Conservation (phyloP, 129 eudicot genomes). For the Chrysanthemum seticuspe region DNA sequence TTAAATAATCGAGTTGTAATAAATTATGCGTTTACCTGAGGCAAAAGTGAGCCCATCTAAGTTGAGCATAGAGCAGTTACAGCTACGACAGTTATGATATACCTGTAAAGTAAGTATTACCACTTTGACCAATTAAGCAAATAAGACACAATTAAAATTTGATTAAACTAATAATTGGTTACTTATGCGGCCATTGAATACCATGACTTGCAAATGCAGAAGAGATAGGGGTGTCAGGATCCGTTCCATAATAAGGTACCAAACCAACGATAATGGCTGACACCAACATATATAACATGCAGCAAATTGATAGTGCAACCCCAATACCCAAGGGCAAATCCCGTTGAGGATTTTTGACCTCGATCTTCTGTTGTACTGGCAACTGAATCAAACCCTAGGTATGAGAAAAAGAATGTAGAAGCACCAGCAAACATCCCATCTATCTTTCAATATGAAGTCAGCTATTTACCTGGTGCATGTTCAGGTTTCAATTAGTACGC, state of each 20-base stretch:
- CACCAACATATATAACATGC: conserved; percentile 86
- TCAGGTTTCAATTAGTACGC: too few species aligned
- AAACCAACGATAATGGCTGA: conserved; percentile 91
- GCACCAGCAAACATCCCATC: conserved; percentile 99
- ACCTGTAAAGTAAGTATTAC: too few species aligned
- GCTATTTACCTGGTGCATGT: too few species aligned
- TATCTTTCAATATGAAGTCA: not conserved
- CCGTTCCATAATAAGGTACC: conserved; percentile 87
- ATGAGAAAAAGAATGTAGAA: conserved; percentile 92
- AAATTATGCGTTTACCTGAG: too few species aligned
- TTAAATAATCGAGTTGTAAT: too few species aligned
- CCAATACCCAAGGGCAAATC: conserved; percentile 94
- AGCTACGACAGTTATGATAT: too few species aligned
- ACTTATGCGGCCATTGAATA: conserved; percentile 81
- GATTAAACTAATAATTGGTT: too few species aligned
- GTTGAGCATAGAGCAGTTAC: too few species aligned
- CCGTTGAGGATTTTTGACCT: conserved; percentile 92
- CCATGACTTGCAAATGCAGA: conserved; percentile 90
- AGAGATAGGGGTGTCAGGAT: conserved; percentile 94
- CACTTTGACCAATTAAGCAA: too few species aligned
- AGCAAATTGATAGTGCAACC: conserved; percentile 86
- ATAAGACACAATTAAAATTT: too few species aligned
- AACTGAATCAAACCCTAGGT: conserved; percentile 94
- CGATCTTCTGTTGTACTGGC: conserved; percentile 99
- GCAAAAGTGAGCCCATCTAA: too few species aligned